Evolutionary conservation across 306 rosid genomes (phyloP), one percentile per base, ranked within the genome.

Genomic region (Quercus suber): DNA sequence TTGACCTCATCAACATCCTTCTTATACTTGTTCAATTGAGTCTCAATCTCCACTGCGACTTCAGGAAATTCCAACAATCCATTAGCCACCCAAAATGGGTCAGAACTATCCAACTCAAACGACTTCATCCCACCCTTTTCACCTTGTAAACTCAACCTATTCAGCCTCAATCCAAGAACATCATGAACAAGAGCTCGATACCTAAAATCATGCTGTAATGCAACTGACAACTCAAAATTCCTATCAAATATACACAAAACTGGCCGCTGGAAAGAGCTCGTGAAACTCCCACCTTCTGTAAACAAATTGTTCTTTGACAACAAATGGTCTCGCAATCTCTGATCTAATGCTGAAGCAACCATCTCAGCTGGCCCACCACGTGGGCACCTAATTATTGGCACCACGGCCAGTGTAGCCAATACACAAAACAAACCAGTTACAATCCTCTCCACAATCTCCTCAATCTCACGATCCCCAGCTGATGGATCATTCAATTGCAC

Each of bases 1-100:
- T 95, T 95, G 69, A 95, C 99, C 86, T 95, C 99, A 79, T 95
- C 99, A 76, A 95, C 97, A 76, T 95, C 99, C 80, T 69, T 95
- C 87, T 95, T 95, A 72, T 95, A 92, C 85, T 93, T 95, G 64
- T 68, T 90, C 88, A 94, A 79, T 74, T 95, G 99, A 18, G 90
- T 85, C 85, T 93, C 99, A 64, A 95, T 95, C 92, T 92, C 99
- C 76, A 88, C 94, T 0, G 99, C 99, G 67, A 95, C 99, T 89
- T 89, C 98, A 1, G 99, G 99, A 78, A 95, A 95, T 56, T 91
- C 97, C 56, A 92, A 61, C 14, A 86, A 90, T 4, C 96, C 98
- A 88, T 95, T 95, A 1, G 90, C 89, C 49, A 84, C 87, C 99
- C 99, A 95, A 84, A 95, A 95, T 7, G 92, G 85, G 74, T 95